phyloP scores from a whole-genome alignment of 2,329 filamentous ascomycete species.

The Tolypocladium paradoxum region DNA sequence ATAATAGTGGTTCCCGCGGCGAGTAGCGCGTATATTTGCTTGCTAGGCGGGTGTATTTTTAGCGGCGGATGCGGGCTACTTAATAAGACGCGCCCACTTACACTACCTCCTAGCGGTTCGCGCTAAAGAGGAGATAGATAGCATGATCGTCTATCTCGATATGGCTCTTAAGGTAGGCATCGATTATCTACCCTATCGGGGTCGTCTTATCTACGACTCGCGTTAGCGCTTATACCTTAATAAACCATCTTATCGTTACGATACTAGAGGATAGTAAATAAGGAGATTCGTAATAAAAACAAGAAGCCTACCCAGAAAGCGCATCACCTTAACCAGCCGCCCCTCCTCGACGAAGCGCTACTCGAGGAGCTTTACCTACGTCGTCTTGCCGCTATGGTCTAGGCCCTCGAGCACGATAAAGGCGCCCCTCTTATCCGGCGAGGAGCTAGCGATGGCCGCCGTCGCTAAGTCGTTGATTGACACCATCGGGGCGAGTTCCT shows the following conservation, averaged over 20 bases:
- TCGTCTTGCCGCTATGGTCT: conserved; percentile 85
- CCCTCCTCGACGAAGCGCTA: conserved; percentile 39
- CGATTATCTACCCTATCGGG: conserved; percentile 78
- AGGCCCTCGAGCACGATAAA: conserved; percentile 81
- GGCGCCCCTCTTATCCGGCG: conserved; percentile 39
- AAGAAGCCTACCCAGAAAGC: conserved; percentile 42
- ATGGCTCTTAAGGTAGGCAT: conserved; percentile 65
- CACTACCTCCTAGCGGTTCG: conserved; percentile 77
- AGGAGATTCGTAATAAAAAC: neutral
- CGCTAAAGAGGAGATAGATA: conserved; percentile 82
- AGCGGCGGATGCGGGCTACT: neutral
- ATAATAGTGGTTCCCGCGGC: conserved; percentile 62
- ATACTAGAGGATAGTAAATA: neutral
- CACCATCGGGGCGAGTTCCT: too few relatives aligned
- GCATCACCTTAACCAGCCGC: conserved; percentile 38
- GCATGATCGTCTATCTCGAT: conserved; percentile 73
- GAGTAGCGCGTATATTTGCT: conserved; percentile 43
- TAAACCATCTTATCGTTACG: too few relatives aligned
- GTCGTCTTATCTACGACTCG: conserved; percentile 59
- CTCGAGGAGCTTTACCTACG: conserved; percentile 66
- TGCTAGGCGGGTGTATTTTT: conserved; percentile 22
- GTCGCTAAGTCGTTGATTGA: conserved; percentile 40
- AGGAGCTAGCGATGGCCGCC: conserved; percentile 18
- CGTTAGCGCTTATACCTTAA: too few relatives aligned
- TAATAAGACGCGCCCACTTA: conserved; percentile 22